Evolutionary conservation across 192 early-diverging fungal species (phyloP).

Genomic region (Entomortierella chlamydospora): DNA sequence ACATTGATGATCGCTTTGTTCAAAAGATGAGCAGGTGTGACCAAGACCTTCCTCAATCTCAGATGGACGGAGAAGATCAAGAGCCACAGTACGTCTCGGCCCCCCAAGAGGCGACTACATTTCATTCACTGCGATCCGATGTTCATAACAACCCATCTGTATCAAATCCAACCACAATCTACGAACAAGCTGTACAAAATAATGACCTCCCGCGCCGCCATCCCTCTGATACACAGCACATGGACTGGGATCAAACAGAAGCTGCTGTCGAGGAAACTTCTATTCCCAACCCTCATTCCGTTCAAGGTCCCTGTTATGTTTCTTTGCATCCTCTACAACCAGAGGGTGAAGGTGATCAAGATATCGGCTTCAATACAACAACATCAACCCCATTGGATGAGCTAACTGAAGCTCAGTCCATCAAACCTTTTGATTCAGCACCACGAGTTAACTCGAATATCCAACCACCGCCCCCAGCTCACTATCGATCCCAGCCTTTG

Average conservation of each 20-base stretch:
- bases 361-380: too few species aligned
- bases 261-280: background rate
- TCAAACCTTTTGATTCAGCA: background rate
- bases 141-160: too few species aligned
- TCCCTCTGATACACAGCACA: too few species aligned
- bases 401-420: background rate
- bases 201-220: too few species aligned
- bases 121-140: too few species aligned
- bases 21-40: background rate
- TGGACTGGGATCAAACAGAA: background rate
- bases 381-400: too few species aligned
- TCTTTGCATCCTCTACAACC: background rate
- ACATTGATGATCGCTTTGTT: slow-evolving; percentile 5
- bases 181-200: background rate
- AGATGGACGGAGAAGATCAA: background rate
- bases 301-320: background rate
- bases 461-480: background rate
- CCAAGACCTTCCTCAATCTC: background rate
- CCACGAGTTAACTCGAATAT: background rate
- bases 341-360: background rate
- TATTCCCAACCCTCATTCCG: background rate
- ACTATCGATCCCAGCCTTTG: background rate
- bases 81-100: too few species aligned
- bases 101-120: too few species aligned
- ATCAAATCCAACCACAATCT: too few species aligned